Conservation (phyloP, 208 protist species). For the Trypanosoma cruzi region DNA sequence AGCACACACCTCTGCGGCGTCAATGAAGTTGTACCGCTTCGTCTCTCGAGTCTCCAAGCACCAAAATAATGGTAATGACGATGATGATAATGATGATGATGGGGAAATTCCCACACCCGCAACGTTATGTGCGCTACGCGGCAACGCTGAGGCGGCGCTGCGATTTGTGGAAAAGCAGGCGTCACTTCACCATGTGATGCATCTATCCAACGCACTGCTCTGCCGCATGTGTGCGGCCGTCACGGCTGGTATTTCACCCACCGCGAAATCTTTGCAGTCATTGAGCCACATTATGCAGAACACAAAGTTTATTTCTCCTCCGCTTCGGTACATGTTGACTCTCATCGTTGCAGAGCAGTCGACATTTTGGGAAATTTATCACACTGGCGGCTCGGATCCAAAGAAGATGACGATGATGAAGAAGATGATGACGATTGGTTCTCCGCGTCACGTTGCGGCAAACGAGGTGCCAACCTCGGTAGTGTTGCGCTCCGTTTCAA, state of each 20-base stretch:
- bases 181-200: slow-evolving; percentile 17
- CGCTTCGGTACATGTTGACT: slow-evolving; percentile 17
- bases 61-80: too few species aligned
- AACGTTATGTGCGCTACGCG: slow-evolving; percentile 4
- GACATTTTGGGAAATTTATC: slow-evolving; percentile 18
- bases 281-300: slow-evolving; percentile 19
- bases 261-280: neutral
- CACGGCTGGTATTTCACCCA: neutral
- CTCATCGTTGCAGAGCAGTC: slow-evolving; percentile 28
- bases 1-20: neutral
- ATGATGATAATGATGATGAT: neutral
- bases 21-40: neutral
- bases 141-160: slow-evolving; percentile 9
- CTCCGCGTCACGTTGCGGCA: neutral
- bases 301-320: slow-evolving; percentile 21
- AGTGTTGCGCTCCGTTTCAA: neutral
- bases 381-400: neutral
- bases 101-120: slow-evolving; percentile 2
- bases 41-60: neutral
- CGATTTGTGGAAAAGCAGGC: slow-evolving; percentile 20
- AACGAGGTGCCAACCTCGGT: neutral
- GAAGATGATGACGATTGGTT: too few species aligned
- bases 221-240: slow-evolving; percentile 21
- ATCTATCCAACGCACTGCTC: slow-evolving; percentile 12
- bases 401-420: too few species aligned